Evolutionary conservation across 2,329 filamentous ascomycete species (phyloP).

Genomic region (Dryadomyces quercivorus): DNA sequence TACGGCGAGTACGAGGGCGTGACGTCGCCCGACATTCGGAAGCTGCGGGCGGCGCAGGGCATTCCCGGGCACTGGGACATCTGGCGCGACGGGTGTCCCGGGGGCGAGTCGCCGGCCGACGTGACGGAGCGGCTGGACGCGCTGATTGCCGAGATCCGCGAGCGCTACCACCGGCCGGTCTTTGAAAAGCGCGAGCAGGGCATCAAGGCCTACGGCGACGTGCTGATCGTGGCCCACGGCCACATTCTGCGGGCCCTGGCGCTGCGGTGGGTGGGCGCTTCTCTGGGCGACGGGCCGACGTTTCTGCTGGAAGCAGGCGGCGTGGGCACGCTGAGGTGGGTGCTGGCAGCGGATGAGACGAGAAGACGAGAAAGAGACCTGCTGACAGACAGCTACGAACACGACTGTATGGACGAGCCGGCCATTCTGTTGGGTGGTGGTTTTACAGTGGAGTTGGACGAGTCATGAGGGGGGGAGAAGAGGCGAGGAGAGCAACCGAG

Average conservation of each 20-base stretch:
- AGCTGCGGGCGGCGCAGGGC: conserved; percentile 43
- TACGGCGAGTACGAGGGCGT: conserved; percentile 82
- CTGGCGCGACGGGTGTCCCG: conserved; percentile 78
- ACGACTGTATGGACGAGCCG: conserved; percentile 65
- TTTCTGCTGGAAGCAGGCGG: conserved; percentile 85
- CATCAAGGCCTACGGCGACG: conserved; percentile 41
- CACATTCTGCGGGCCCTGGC: conserved; percentile 83
- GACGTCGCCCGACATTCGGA: conserved; percentile 56
- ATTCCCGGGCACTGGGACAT: conserved; percentile 61
- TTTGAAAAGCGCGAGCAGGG: conserved; percentile 23
- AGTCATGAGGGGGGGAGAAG: no score
- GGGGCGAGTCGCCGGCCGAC: conserved; percentile 68
- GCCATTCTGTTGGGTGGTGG: conserved; percentile 67
- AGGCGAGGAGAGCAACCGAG: conserved; percentile 7
- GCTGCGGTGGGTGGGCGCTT: conserved; percentile 69
- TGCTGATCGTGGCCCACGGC: conserved; percentile 76
- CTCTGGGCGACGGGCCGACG: conserved; percentile 60
- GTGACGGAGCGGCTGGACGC: conserved; percentile 61
- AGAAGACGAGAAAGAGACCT: not conserved
- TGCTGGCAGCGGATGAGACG: not conserved
- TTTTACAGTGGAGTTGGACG: conserved; percentile 38
- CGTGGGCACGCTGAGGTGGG: conserved; percentile 64
- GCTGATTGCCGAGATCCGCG: conserved; percentile 63
- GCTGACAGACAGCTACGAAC: conserved; percentile 52
- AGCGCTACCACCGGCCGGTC: conserved; percentile 41